Conservation (phyloP, 2,329 filamentous ascomycete species). For the Huntiella abstrusa region DNA sequence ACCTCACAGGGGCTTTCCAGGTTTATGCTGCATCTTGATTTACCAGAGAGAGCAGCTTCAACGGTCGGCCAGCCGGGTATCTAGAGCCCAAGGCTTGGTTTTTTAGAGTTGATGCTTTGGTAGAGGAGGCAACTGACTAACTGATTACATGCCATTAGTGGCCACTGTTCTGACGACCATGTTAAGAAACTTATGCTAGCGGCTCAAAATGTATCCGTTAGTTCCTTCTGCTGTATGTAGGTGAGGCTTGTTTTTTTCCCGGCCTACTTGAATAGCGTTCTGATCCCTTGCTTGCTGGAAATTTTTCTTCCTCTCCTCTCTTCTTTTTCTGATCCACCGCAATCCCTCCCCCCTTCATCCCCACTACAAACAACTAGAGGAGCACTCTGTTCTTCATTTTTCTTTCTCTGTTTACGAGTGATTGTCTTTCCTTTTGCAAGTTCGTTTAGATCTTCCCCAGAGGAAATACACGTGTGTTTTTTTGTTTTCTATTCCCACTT, state of each 20-base stretch:
- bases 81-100: too few species aligned
- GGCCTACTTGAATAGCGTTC: too few species aligned
- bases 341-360: constrained; percentile 16
- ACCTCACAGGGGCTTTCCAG: too few species aligned
- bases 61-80: too few species aligned
- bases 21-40: too few species aligned
- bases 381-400: constrained; percentile 10
- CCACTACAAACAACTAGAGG: constrained; percentile 16
- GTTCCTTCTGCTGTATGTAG: constrained; percentile 16
- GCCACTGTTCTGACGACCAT: too few species aligned
- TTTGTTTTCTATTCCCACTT: constrained; percentile 18
- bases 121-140: too few species aligned
- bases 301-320: constrained; percentile 17
- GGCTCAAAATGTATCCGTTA: constrained; percentile 14
- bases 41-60: too few species aligned
- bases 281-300: constrained; percentile 5
- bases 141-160: too few species aligned
- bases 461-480: constrained; percentile 24
- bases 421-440: constrained; percentile 12
- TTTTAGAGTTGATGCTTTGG: too few species aligned
- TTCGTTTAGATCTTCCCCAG: constrained; percentile 26
- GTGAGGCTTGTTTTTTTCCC: too few species aligned
- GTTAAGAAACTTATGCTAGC: too few species aligned
- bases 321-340: background rate
- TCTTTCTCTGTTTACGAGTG: constrained; percentile 7